Base-by-base conservation (phyloP, 768 basidiomycete genomes). In the Leccinum sublutescens region DNA sequence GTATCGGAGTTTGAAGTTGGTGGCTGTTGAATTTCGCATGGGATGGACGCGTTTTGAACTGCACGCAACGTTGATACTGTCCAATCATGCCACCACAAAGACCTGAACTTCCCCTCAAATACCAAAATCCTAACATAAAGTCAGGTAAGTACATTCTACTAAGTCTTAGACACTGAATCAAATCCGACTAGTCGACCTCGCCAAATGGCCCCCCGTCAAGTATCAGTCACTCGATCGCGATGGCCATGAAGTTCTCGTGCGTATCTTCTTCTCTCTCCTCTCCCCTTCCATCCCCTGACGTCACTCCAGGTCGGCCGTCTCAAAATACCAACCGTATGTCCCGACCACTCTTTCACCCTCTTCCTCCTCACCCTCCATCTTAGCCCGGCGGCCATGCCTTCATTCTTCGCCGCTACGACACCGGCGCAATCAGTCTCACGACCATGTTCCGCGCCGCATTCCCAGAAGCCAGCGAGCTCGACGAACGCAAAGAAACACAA, bases 381-480 rank as follows among this genome's bases (percentile, higher is more conserved):
- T 71, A 93, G 89, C 82, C 87, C 29, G 73, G 77, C 14, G 86
- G 88, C 36, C 95, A 98, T 75, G 93, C 95, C 23, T 98, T 97
- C 72, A 92, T 98, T 69, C 87, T 98, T 36, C 86, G 95, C 49
- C 86, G 95, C 56, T 95, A 91, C 66, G 95, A 98, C 75, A 96
- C 95, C 3, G 88, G 91, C 59, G 93, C 93, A 19, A 84, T 98
- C 75, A 91, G 88, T 63, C 83, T 95, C 10, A 96, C 95, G 10
- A 96, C 95, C 57, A 96, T 98, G 94, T 96, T 91, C 77, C 91
- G 94, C 59, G 94, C 94, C 8, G 93, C 93, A 0, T 98, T 93
- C 73, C 95, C 95, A 10, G 83, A 80, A 40, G 90, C 93, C 4
- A 77, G 78, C 47, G 91, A 94, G 2, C 77, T 80, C 51, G 85